Conservation (phyloP, 73 alveolate species). For the Symbiodinium pilosum region DNA sequence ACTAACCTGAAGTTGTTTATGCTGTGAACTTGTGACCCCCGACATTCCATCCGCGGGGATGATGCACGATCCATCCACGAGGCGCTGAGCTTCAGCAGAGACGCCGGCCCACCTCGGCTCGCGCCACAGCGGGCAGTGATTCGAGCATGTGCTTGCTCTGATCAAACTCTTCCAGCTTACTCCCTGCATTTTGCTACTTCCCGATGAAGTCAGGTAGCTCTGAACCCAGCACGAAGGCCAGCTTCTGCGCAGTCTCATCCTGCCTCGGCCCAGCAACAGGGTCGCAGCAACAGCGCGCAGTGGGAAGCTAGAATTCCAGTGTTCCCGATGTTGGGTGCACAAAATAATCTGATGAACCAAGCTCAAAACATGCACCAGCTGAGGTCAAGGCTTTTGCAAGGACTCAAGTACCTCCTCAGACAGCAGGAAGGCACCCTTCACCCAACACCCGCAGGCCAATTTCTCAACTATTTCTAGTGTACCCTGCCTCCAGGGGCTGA, state of each 20-base stretch:
- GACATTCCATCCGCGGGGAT: constrained; percentile 39
- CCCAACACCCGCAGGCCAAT: no score
- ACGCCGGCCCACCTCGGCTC: neutral
- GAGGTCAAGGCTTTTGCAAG: no score
- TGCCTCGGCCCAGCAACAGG: neutral
- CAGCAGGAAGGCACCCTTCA: neutral
- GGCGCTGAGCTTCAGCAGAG: constrained; percentile 24
- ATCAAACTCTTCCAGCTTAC: neutral
- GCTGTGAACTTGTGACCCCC: no score
- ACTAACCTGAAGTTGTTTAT: neutral
- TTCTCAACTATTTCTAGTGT: no score
- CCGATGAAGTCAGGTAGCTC: neutral
- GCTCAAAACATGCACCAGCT: no score
- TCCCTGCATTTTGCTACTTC: neutral
- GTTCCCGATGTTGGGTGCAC: no score
- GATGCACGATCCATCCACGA: constrained; percentile 53
- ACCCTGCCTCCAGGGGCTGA: neutral
- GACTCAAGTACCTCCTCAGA: neutral
- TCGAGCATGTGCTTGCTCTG: no score
- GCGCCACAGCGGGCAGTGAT: neutral
- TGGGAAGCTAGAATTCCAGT: neutral
- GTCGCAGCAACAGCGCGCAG: neutral
- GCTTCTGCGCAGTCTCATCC: neutral
- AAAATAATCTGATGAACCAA: no score
- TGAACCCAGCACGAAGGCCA: constrained; percentile 66